Evolutionary conservation across 306 rosid genomes (phyloP).

Genomic region (Sechiopsis laciniata): DNA sequence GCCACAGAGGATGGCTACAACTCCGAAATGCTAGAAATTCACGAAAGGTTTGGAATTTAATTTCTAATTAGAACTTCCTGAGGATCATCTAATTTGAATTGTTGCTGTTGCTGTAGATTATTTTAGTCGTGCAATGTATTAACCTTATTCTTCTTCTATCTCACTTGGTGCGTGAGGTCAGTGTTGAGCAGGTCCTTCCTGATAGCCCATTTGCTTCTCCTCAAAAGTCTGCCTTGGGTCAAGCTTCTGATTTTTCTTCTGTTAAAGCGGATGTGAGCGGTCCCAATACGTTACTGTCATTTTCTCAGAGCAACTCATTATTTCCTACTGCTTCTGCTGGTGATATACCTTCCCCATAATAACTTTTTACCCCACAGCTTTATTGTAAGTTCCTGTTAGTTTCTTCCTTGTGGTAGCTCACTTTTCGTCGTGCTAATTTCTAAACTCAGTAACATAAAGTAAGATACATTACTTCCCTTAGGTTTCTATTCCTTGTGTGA

Average conservation of each 20-base stretch:
- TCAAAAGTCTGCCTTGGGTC: slow-evolving; percentile 48
- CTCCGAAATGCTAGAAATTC: slow-evolving; percentile 33
- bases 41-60: slow-evolving; percentile 37
- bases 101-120: slow-evolving; percentile 16
- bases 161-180: slow-evolving; percentile 28
- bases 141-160: background rate
- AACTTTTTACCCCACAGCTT: slow-evolving; percentile 24
- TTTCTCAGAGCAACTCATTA: slow-evolving; percentile 29
- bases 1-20: slow-evolving; percentile 26
- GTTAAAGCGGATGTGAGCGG: slow-evolving; percentile 30
- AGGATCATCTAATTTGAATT: background rate
- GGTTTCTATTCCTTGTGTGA: slow-evolving; percentile 34
- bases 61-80: slow-evolving; percentile 12
- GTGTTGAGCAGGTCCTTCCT: slow-evolving; percentile 73
- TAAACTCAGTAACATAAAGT: slow-evolving; percentile 16
- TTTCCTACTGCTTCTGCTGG: slow-evolving; percentile 29
- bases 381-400: slow-evolving; percentile 40
- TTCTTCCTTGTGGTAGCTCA: slow-evolving; percentile 21
- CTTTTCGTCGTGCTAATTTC: slow-evolving; percentile 15
- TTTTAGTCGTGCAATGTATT: background rate
- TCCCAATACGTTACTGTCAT: slow-evolving; percentile 26
- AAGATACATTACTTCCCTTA: slow-evolving; percentile 25
- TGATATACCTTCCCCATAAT: slow-evolving; percentile 38
- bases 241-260: slow-evolving; percentile 35
- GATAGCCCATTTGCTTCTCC: slow-evolving; percentile 81